Evolutionary conservation across 148 eudicot genomes (phyloP).

Genomic region (Euryodendron excelsum): DNA sequence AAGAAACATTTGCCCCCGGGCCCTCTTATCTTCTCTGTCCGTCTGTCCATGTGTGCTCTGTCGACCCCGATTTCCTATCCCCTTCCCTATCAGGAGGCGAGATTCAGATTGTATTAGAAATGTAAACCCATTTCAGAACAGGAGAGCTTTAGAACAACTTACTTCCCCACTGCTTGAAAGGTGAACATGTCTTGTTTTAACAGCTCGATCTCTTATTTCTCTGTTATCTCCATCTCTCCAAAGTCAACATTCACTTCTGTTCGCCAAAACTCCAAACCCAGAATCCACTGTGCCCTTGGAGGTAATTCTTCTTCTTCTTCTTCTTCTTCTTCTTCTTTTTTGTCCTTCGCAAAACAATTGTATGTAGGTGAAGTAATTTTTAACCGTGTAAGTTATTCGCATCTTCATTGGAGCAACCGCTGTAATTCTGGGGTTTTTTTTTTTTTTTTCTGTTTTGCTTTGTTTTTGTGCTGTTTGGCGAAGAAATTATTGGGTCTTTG

Average conservation of each 20-base stretch:
- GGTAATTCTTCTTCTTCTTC: conserved; percentile 10
- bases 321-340: too few relatives aligned
- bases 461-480: not conserved
- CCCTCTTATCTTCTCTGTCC: too few relatives aligned
- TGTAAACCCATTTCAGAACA: not conserved
- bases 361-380: not conserved
- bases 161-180: not conserved
- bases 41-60: too few relatives aligned
- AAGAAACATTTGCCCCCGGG: too few relatives aligned
- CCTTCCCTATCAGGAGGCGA: not conserved
- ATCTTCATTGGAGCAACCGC: not conserved
- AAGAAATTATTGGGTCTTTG: not conserved
- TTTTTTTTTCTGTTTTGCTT: not conserved
- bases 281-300: conserved; percentile 21
- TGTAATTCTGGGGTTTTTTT: not conserved
- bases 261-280: conserved; percentile 19
- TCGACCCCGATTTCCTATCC: not conserved
- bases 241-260: not conserved
- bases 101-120: not conserved
- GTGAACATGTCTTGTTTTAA: conserved; percentile 17
- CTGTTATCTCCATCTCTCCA: conserved; percentile 17
- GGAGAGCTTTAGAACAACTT: conserved; percentile 2
- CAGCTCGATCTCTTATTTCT: conserved; percentile 19
- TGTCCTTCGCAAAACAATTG: not conserved
- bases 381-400: not conserved